Evolutionary conservation across 805 yeast genomes (phyloP).

Genomic region (Myxozyma sirexii): DNA sequence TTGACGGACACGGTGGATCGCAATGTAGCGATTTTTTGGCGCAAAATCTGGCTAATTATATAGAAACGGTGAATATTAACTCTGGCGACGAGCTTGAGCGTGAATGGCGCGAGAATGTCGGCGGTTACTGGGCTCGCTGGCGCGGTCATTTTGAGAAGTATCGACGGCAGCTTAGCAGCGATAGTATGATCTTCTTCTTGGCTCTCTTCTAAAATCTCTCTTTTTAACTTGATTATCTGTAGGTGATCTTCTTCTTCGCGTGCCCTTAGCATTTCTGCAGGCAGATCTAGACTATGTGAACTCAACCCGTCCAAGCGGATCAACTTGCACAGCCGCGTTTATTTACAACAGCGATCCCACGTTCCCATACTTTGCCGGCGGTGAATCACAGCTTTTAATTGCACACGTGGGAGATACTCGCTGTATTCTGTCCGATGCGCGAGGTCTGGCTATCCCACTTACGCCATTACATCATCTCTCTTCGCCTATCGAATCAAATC

Average conservation of each 20-base stretch:
- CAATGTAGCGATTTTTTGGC: slow-evolving; percentile 68
- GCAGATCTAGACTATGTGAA: slow-evolving; percentile 61
- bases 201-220: background rate
- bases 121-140: slow-evolving; percentile 86
- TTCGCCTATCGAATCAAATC: slow-evolving; percentile 71
- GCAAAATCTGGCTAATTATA: slow-evolving; percentile 54
- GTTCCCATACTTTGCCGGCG: slow-evolving; percentile 57
- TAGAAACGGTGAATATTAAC: slow-evolving; percentile 50
- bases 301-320: slow-evolving; percentile 52
- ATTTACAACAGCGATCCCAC: slow-evolving; percentile 51
- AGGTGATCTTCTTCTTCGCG: slow-evolving; percentile 63
- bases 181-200: slow-evolving; percentile 17
- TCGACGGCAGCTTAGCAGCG: slow-evolving; percentile 38
- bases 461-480: slow-evolving; percentile 87
- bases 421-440: slow-evolving; percentile 78
- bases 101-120: slow-evolving; percentile 62
- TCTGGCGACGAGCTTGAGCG: slow-evolving; percentile 50
- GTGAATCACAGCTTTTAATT: slow-evolving; percentile 67
- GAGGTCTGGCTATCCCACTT: slow-evolving; percentile 77
- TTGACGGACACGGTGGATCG: slow-evolving; percentile 95
- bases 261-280: slow-evolving; percentile 65
- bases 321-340: slow-evolving; percentile 71
- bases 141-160: slow-evolving; percentile 51
- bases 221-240: background rate
- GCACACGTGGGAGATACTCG: slow-evolving; percentile 95